Base-by-base conservation (phyloP, 495 filamentous ascomycete species). In the Cryomyces minteri region DNA sequence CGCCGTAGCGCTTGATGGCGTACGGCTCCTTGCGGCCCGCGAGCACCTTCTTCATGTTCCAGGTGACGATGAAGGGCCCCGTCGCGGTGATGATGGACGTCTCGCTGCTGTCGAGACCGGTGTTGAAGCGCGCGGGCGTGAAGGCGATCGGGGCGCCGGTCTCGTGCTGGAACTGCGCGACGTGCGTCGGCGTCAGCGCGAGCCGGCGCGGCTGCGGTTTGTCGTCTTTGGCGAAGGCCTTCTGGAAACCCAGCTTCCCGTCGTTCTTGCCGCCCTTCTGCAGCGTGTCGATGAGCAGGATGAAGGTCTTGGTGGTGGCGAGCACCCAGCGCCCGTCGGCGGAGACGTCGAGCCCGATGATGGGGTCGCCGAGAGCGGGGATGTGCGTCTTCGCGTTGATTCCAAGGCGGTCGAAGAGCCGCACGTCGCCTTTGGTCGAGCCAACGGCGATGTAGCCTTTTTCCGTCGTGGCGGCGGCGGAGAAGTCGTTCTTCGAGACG, bases 321-420 rank as follows among this genome's bases (percentile, higher is more conserved):
- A 98, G 76, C 10, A 98, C 70, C 88, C 88, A 98, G 51, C 84
- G 79, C 44, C 90, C 90, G 62, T 98, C 86, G 28, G 88, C 88
- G 43, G 81, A 87, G 18, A 93, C 85, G 58, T 98, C 90, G 32
- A 96, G 70, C 50, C 92, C 90, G 47, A 94, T 84, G 56, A 96
- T 95, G 36, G 86, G 74, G 56, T 98, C 90, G 45, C 90, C 90
- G 41, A 98, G 78, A 11, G 92, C 88, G 5, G 90, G 90, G 51
- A 98, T 88, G 46, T 88, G 82, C 1, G 90, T 95, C 69, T 98
- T 98, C 12, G 90, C 90, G 54, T 93, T 93, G 64, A 96, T 88
- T 10, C 92, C 92, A 2, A 96, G 74, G 32, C 85, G 82, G 61
- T 98, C 92, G 56, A 96, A 96, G 58, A 98, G 74, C 40, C 90